Evolutionary conservation across 257 asterid genomes (phyloP).

Genomic region (Primulina eburnea): DNA sequence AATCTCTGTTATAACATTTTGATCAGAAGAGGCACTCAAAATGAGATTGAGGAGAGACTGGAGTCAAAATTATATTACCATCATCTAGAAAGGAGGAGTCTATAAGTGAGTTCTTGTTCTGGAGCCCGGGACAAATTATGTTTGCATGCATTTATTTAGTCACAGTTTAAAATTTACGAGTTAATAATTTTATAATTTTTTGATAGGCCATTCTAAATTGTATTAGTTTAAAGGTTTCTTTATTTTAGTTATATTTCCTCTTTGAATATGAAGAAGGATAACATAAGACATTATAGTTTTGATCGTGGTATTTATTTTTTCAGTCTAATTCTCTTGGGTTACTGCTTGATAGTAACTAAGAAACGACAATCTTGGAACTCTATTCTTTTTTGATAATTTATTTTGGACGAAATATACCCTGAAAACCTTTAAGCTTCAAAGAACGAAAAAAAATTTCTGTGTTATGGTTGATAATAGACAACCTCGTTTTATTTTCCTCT

Average conservation of each 20-base stretch:
- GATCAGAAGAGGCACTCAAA: slow-evolving; percentile 67
- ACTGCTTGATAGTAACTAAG: no score
- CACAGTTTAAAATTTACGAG: neutral
- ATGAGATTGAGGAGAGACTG: slow-evolving; percentile 57
- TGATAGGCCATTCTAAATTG: neutral
- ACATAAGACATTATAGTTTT: no score
- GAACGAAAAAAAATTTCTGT: no score
- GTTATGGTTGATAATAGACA: no score
- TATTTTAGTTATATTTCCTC: slow-evolving; percentile 14
- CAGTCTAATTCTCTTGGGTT: no score
- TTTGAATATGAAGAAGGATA: neutral
- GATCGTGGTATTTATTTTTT: no score
- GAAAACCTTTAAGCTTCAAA: no score
- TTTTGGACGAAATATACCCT: no score
- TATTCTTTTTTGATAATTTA: no score
- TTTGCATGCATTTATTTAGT: slow-evolving; percentile 7
- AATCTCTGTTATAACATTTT: slow-evolving; percentile 17
- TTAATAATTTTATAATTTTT: slow-evolving; percentile 1
- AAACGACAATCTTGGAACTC: no score
- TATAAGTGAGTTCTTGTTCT: slow-evolving; percentile 56
- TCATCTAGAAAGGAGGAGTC: slow-evolving; percentile 55
- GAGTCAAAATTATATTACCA: slow-evolving; percentile 62
- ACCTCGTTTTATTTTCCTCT: no score
- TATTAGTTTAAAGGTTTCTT: slow-evolving; percentile 2
- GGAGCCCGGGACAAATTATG: slow-evolving; percentile 19